Evolutionary conservation across 805 yeast genomes (phyloP).

Genomic region (Yarrowia porcina): DNA sequence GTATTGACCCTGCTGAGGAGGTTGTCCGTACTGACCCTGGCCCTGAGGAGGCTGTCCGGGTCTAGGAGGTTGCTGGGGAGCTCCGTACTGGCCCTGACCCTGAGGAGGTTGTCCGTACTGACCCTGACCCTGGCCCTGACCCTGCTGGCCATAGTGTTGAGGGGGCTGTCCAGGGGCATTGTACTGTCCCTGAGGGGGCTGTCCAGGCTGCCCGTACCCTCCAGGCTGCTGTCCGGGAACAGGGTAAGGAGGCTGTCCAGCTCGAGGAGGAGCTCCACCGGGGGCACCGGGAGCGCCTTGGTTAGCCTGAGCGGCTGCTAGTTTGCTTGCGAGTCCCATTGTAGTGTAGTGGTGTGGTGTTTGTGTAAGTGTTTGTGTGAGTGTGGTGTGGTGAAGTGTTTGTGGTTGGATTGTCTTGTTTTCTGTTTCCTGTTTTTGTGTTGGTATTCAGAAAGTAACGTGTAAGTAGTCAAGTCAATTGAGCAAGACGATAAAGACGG

Average conservation of each 20-base stretch:
- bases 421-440: not conserved
- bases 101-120: conserved; percentile 24
- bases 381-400: not conserved
- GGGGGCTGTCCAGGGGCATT: not conserved
- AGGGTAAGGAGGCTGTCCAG: not conserved
- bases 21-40: conserved; percentile 12
- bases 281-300: conserved; percentile 17
- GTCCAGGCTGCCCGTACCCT: not conserved
- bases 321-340: conserved; percentile 37
- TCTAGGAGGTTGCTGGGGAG: conserved; percentile 14
- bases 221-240: conserved; percentile 1
- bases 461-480: no score
- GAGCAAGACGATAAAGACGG: no score
- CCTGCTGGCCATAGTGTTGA: conserved; percentile 22
- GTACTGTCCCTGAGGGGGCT: not conserved
- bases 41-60: not conserved
- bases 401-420: not conserved
- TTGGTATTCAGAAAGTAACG: no score
- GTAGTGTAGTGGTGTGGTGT: not conserved
- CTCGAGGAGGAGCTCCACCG: conserved; percentile 26
- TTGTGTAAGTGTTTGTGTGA: not conserved
- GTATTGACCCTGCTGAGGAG: conserved; percentile 16
- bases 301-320: conserved; percentile 30
- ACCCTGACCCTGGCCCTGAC: no score
- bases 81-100: not conserved